These are phyloP conservation scores for Aureoboletus auriporus DNA, from an alignment of 768 basidiomycete genomes.

Conservation along the genomic window DNA sequence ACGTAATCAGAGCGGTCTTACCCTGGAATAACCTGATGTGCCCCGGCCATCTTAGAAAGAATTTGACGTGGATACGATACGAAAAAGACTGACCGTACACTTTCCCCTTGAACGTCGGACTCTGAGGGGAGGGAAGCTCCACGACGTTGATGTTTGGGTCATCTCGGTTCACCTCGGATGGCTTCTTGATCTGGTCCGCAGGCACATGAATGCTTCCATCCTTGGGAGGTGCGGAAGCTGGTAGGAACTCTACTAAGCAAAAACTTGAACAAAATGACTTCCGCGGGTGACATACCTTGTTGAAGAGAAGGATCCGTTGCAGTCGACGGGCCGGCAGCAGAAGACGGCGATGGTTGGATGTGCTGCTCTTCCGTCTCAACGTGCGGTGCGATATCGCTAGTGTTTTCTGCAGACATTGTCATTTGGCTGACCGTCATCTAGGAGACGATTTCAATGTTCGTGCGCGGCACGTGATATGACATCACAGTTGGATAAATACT, in stretches of 20 bases:
- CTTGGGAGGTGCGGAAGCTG: slow-evolving; percentile 35
- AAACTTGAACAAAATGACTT: neutral
- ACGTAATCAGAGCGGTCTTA: slow-evolving; percentile 7
- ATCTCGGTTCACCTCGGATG: slow-evolving; percentile 23
- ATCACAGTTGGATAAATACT: slow-evolving; percentile 9
- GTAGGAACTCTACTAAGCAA: neutral
- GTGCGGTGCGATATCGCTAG: neutral
- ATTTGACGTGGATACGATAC: neutral
- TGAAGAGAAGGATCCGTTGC: slow-evolving; percentile 28
- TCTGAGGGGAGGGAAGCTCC: slow-evolving; percentile 17
- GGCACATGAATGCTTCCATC: slow-evolving; percentile 31
- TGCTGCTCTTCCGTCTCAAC: slow-evolving; percentile 4
- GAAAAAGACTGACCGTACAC: slow-evolving; percentile 43
- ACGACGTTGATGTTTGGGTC: slow-evolving; percentile 25
- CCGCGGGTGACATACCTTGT: slow-evolving; percentile 33
- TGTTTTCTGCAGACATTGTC: neutral
- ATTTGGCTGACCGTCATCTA: slow-evolving; percentile 5
- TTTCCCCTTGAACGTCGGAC: slow-evolving; percentile 54
- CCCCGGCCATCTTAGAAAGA: neutral
- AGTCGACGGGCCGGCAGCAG: slow-evolving; percentile 24
- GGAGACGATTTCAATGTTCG: too few species aligned
- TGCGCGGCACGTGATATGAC: slow-evolving; percentile 24
- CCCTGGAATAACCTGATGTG: slow-evolving; percentile 29
- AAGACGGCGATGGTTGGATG: slow-evolving; percentile 14
- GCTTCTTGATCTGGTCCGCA: slow-evolving; percentile 23